A percentile compares a stretch with the other conserved stretches of the same genome.
These are phyloP conservation scores for Thermochaetoides thermophila DNA, from an alignment of 495 filamentous ascomycete genomes.

Conservation along the genomic window DNA sequence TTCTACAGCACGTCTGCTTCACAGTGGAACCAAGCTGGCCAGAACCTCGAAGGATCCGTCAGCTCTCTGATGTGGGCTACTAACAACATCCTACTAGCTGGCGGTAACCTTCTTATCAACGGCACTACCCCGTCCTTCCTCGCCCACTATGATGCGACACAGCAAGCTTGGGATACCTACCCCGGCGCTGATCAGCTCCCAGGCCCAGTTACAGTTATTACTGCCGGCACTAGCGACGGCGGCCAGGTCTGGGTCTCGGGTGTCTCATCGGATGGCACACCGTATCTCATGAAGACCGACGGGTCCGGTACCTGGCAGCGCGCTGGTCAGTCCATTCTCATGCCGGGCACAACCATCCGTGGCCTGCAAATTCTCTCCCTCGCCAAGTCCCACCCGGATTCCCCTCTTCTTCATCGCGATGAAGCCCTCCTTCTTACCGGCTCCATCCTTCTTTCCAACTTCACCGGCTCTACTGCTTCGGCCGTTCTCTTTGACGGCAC, in stretches of 20 bases:
- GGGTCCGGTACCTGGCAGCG: conserved; percentile 35
- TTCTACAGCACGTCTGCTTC: conserved; percentile 47
- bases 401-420: conserved; percentile 44
- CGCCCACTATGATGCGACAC: conserved; percentile 55
- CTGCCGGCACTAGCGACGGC: conserved; percentile 50
- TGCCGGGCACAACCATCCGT: conserved; percentile 48
- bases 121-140: conserved; percentile 45
- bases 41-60: conserved; percentile 51
- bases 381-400: conserved; percentile 46
- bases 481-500: conserved; percentile 78
- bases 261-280: conserved; percentile 37
- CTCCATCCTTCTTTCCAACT: conserved; percentile 54
- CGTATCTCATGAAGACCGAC: conserved; percentile 69
- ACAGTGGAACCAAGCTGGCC: conserved; percentile 68
- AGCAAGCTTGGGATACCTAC: conserved; percentile 48
- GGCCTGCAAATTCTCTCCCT: conserved; percentile 69
- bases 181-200: conserved; percentile 52
- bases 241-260: conserved; percentile 73
- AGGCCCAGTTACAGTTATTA: conserved; percentile 62
- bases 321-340: conserved; percentile 39
- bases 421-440: conserved; percentile 74
- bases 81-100: conserved; percentile 52
- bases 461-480: conserved; percentile 71
- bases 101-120: conserved; percentile 57
- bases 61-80: conserved; percentile 60